Evolutionary conservation across 805 yeast species (phyloP).

Genomic region (Lachancea waltii): DNA sequence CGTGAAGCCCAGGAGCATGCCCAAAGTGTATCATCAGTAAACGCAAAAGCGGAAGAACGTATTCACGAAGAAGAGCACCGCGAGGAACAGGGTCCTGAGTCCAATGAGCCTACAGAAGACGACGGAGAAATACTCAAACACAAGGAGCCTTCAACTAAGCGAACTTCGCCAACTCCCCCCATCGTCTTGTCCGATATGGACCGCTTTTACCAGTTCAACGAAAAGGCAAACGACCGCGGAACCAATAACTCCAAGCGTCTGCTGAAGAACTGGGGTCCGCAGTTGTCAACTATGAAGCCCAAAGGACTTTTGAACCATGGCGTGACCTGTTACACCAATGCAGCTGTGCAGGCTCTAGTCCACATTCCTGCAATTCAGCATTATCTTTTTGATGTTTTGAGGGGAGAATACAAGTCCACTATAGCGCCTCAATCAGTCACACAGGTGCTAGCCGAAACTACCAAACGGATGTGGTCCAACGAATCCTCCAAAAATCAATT

Average conservation of each 20-base stretch:
- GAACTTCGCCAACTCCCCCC: slow-evolving; percentile 12
- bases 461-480: slow-evolving; percentile 62
- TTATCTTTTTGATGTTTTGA: slow-evolving; percentile 61
- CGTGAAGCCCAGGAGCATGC: slow-evolving; percentile 20
- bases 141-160: slow-evolving; percentile 16
- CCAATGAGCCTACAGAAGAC: too few species aligned
- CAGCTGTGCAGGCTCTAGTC: slow-evolving; percentile 84
- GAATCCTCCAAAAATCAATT: slow-evolving; percentile 40
- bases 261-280: slow-evolving; percentile 63
- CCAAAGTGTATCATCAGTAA: slow-evolving; percentile 3
- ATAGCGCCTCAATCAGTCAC: slow-evolving; percentile 56
- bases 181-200: slow-evolving; percentile 42
- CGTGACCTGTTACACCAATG: slow-evolving; percentile 94
- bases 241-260: slow-evolving; percentile 53
- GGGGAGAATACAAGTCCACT: slow-evolving; percentile 42
- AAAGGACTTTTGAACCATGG: slow-evolving; percentile 81
- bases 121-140: slow-evolving; percentile 31
- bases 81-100: too few species aligned
- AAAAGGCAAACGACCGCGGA: slow-evolving; percentile 54
- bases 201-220: slow-evolving; percentile 54
- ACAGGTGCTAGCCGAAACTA: slow-evolving; percentile 58
- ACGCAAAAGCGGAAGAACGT: slow-evolving; percentile 16
- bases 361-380: slow-evolving; percentile 90
- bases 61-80: slow-evolving; percentile 30
- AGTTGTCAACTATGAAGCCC: slow-evolving; percentile 41